These are phyloP conservation scores for Trichosanthes cucumerina DNA, from an alignment of 306 rosid species.

Conservation along the genomic window DNA sequence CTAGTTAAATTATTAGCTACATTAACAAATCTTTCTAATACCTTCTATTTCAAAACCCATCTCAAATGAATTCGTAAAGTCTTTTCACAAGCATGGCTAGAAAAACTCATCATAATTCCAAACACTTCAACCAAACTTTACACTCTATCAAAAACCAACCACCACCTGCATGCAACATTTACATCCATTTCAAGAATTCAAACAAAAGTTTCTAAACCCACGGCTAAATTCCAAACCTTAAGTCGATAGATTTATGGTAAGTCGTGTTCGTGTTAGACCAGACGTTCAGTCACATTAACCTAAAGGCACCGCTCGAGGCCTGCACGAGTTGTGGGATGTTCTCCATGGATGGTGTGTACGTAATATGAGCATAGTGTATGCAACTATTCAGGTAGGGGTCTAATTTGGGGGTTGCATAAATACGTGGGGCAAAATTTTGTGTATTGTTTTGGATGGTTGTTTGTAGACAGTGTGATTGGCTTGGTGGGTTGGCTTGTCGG, in stretches of 20 bases:
- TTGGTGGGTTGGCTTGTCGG: background rate
- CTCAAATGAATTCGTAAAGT: background rate
- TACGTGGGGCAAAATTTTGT: background rate
- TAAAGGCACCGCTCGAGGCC: background rate
- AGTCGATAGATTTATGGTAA: background rate
- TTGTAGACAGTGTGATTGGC: background rate
- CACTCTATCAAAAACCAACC: background rate
- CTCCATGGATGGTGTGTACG: background rate
- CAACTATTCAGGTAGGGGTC: background rate
- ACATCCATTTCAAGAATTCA: background rate
- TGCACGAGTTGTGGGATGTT: background rate
- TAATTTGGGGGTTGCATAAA: background rate
- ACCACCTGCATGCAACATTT: background rate
- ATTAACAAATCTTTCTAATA: background rate
- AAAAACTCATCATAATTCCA: too few relatives aligned
- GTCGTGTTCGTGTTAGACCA: background rate
- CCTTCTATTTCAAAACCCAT: background rate
- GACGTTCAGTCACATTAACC: background rate
- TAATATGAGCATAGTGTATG: background rate
- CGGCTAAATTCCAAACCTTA: background rate
- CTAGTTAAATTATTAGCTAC: background rate
- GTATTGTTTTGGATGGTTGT: background rate
- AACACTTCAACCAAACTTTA: background rate
- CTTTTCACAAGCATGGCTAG: background rate
- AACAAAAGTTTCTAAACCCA: background rate